Base-by-base conservation (phyloP, 2,329 filamentous ascomycete genomes). In the Escovopsis sp. region DNA sequence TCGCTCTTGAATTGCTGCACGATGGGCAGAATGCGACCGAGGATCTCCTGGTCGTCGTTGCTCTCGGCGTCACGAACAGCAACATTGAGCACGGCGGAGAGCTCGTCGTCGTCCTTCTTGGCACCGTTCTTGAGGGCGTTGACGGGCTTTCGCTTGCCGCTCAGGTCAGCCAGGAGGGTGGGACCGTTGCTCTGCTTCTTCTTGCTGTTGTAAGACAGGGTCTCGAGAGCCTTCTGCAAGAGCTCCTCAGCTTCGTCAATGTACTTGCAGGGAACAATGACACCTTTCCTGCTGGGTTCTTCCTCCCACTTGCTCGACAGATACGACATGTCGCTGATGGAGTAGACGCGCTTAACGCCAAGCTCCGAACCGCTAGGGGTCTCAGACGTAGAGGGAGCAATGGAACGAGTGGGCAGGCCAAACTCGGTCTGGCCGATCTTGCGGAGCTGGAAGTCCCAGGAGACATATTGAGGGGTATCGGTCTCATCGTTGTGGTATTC, bases 251-350 rank as follows among this genome's bases (percentile, higher is more conserved):
- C 84, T 56, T 98, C 91, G 48, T 98, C 91, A 35, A 98, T 69
- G 64, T 94, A 98, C 55, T 81, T 82, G 54, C 93, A 87, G 29
- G 91, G 88, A 37, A 95, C 79, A 48, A 98, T 91, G 42, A 94
- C 86, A 74, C 91, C 91, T 69, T 91, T 93, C 54, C 91, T 78
- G 27, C 74, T 77, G 30, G 84, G 84, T 63, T 95, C 88, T 34
- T 78, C 71, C 35, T 81, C 75, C 41, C 76, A 74, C 57, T 82
- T 81, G 49, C 76, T 76, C 45, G 77, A 72, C 46, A 95, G 68
- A 61, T 94, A 94, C 13, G 86, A 85, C 82, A 98, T 85, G 58
- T 98, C 91, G 61, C 87, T 94, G 62, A 98, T 91, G 41, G 91
- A 96, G 66, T 84, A 79, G 55, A 96, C 82, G 52, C 88, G 79